A percentile compares a stretch with the other conserved stretches of the same genome.
Evolutionary conservation across 2,329 filamentous ascomycete genomes (phyloP).

Genomic region (Raffaelea albimanens): DNA sequence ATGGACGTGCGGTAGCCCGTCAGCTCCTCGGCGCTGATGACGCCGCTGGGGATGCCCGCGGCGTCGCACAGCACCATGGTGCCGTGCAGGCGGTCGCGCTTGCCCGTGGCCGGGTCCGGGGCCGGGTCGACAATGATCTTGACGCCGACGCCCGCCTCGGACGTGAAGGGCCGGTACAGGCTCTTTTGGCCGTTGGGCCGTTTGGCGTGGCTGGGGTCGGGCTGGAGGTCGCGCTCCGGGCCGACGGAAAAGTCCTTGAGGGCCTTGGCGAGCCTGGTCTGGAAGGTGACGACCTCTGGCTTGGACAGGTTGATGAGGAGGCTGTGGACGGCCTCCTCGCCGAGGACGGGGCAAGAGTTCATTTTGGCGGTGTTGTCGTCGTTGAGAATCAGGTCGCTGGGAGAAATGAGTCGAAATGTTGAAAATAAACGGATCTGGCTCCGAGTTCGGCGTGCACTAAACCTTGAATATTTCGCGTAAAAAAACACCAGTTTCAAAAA

Average conservation of each 20-base stretch:
- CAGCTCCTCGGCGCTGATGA: slow-evolving; percentile 58
- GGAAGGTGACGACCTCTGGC: too few relatives aligned
- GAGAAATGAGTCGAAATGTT: too few relatives aligned
- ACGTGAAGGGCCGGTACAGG: slow-evolving; percentile 58
- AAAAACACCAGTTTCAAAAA: too few relatives aligned
- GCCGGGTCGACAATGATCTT: slow-evolving; percentile 44
- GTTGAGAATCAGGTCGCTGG: too few relatives aligned
- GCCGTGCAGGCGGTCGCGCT: slow-evolving; percentile 25
- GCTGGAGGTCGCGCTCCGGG: slow-evolving; percentile 51
- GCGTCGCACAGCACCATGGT: slow-evolving; percentile 50
- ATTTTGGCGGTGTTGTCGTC: too few relatives aligned
- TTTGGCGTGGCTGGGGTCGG: slow-evolving; percentile 49
- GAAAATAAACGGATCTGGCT: too few relatives aligned
- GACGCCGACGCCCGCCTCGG: slow-evolving; percentile 49
- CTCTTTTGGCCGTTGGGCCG: slow-evolving; percentile 52
- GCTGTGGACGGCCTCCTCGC: too few relatives aligned
- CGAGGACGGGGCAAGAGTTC: too few relatives aligned
- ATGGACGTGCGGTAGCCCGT: slow-evolving; percentile 62
- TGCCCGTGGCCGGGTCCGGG: slow-evolving; percentile 7
- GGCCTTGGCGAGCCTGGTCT: slow-evolving; percentile 38
- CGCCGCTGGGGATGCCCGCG: slow-evolving; percentile 45
- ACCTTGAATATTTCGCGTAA: too few relatives aligned
- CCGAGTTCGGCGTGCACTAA: too few relatives aligned
- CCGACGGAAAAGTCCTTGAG: slow-evolving; percentile 57
- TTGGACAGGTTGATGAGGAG: too few relatives aligned